These are phyloP conservation scores for Isoetes taiwanensis DNA, from an alignment of 75 land plant species.

Conservation along the genomic window DNA sequence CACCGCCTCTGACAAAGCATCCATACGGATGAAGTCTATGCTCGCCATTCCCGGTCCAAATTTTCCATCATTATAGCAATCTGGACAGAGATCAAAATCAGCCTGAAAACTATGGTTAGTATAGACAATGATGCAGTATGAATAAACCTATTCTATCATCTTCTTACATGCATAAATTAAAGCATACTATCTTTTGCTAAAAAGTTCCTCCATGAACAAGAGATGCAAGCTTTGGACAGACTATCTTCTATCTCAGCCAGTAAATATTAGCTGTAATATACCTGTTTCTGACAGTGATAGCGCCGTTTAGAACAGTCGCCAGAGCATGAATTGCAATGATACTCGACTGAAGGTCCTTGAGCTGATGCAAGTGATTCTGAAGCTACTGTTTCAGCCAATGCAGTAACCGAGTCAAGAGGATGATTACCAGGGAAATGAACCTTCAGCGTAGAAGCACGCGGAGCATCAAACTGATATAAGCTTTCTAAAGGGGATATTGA, in stretches of 20 bases:
- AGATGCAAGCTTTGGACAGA: no score
- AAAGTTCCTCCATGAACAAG: no score
- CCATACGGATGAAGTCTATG: constrained; percentile 97
- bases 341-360: constrained; percentile 71
- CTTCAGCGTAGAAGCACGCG: constrained; percentile 14
- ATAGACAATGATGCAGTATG: background rate
- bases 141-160: background rate
- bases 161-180: no score
- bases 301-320: constrained; percentile 88
- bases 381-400: constrained; percentile 34
- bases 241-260: no score
- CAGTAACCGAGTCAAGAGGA: background rate
- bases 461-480: constrained; percentile 56
- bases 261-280: constrained; percentile 26
- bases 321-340: constrained; percentile 94
- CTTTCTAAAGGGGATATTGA: constrained; percentile 25
- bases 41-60: constrained; percentile 69
- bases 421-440: background rate
- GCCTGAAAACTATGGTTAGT: constrained; percentile 48
- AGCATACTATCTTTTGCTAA: no score
- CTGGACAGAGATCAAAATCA: constrained; percentile 89
- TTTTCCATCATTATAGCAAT: constrained; percentile 76
- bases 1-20: constrained; percentile 50
- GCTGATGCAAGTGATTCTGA: constrained; percentile 41
- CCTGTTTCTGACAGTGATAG: constrained; percentile 95